Evolutionary conservation across 2,329 filamentous ascomycete genomes (phyloP).

Genomic region (Pyricularia pennisetigena): DNA sequence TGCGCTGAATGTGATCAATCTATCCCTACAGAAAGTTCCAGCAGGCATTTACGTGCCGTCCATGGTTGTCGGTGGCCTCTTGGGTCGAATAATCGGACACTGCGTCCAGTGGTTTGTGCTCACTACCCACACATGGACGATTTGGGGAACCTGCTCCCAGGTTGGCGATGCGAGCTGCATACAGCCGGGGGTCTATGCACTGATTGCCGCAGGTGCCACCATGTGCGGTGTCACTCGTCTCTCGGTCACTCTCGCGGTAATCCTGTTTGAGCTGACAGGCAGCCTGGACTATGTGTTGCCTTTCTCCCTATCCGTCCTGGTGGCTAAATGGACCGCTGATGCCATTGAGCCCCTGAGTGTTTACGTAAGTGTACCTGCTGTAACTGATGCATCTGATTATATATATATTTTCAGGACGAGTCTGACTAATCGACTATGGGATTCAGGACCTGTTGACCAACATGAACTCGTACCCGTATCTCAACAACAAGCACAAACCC

Average conservation of each 20-base stretch:
- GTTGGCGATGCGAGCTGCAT: constrained; percentile 72
- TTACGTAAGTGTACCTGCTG: constrained; percentile 48
- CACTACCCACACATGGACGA: constrained; percentile 55
- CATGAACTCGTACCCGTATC: constrained; percentile 94
- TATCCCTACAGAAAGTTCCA: constrained; percentile 60
- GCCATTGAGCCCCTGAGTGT: constrained; percentile 91
- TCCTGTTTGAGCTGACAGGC: constrained; percentile 90
- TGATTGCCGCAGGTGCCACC: constrained; percentile 89
- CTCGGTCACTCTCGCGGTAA: constrained; percentile 88
- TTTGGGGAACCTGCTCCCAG: constrained; percentile 68
- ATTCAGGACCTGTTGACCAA: constrained; percentile 76
- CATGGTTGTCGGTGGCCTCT: constrained; percentile 93
- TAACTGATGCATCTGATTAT: not conserved
- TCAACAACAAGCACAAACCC: constrained; percentile 93
- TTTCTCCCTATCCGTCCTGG: constrained; percentile 83
- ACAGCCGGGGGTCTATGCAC: constrained; percentile 90
- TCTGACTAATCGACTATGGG: not conserved
- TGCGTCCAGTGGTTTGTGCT: constrained; percentile 73
- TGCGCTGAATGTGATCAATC: not conserved
- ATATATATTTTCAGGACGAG: constrained; percentile 6
- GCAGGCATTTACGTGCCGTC: constrained; percentile 97
- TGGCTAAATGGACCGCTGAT: constrained; percentile 97
- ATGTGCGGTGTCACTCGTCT: constrained; percentile 96
- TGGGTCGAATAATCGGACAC: constrained; percentile 84
- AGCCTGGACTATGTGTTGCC: constrained; percentile 92